phyloP scores from a whole-genome alignment of 345 rosid species.

The Rhodomyrtus tomentosa region DNA sequence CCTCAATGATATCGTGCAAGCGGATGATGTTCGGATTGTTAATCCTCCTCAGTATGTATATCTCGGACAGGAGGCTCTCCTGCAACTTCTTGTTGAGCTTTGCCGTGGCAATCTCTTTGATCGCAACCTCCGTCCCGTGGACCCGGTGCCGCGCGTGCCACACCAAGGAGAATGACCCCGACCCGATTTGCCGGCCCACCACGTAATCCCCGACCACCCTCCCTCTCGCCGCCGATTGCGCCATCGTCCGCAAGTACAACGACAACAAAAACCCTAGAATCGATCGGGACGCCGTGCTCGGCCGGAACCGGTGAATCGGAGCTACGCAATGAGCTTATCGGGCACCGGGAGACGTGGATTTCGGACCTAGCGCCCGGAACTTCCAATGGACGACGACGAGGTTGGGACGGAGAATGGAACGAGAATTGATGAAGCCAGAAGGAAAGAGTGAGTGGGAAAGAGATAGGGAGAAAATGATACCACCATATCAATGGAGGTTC shows the following conservation, averaged over 20 bases:
- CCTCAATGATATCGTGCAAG: conserved; percentile 86
- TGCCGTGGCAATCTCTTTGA: conserved; percentile 70
- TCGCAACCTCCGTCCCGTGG: conserved; percentile 90
- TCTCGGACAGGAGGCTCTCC: conserved; percentile 91
- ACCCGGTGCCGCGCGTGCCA: conserved; percentile 87
- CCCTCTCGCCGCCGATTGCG: conserved; percentile 50
- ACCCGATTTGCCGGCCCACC: conserved; percentile 79
- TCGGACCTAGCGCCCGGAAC: neutral
- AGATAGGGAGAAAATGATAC: neutral
- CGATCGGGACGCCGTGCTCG: neutral
- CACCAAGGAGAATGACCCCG: conserved; percentile 96
- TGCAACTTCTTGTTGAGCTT: conserved; percentile 75
- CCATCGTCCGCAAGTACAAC: conserved; percentile 21
- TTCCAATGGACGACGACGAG: neutral
- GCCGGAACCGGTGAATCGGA: neutral
- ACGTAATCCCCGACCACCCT: conserved; percentile 84
- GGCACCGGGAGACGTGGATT: neutral
- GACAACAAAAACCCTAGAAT: neutral
- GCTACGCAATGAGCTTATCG: neutral
- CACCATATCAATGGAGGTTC: neutral
- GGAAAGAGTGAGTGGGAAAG: neutral
- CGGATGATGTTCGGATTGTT: conserved; percentile 84
- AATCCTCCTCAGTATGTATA: conserved; percentile 55
- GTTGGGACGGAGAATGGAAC: neutral
- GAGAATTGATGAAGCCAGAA: neutral